Evolutionary conservation across 805 yeast genomes (phyloP), one percentile per base, ranked within the genome.

Genomic region (Candida boidinii): DNA sequence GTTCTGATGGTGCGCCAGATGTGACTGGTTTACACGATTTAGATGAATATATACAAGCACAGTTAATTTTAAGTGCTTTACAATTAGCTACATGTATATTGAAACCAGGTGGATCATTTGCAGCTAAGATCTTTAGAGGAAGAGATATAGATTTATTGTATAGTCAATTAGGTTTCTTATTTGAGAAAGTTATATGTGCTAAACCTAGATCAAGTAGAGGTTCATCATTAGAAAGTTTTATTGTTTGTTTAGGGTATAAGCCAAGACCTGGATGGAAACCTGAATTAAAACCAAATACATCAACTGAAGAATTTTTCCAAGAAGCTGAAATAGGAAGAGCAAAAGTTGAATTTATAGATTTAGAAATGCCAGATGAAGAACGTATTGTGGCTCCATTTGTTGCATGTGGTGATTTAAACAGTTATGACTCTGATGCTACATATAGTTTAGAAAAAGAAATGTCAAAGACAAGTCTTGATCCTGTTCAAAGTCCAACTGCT

Each of bases 1-100:
- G 95, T 48, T 80, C 94, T 48, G 97, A 92, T 55, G 98, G 98
- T 36, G 98, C 98, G 0, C 98, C 98, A 2, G 98, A 92, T 59
- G 98, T 92, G 16, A 92, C 98, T 0, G 98, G 98, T 1, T 59
- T 92, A 32, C 98, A 92, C 53, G 98, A 92, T 57, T 64, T 92
- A 38, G 98, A 92, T 55, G 98, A 92, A 56, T 92, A 90, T 53
- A 83, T 92, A 37, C 98, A 92, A 61, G 96, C 95, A 2, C 97
- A 92, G 53, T 64, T 92, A 36, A 83, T 92, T 33, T 64, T 88
- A 45, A 80, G 96, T 25, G 98, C 98, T 1, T 62, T 92, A 35
- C 95, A 87, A 48, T 64, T 92, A 35, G 88, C 97, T 2, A 83
- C 96, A 2, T 86, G 95, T 51, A 67, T 92, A 14, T 66, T 92